Base-by-base conservation (phyloP, 108 stramenopile species). In the Cyclostephanos tholiformis region DNA sequence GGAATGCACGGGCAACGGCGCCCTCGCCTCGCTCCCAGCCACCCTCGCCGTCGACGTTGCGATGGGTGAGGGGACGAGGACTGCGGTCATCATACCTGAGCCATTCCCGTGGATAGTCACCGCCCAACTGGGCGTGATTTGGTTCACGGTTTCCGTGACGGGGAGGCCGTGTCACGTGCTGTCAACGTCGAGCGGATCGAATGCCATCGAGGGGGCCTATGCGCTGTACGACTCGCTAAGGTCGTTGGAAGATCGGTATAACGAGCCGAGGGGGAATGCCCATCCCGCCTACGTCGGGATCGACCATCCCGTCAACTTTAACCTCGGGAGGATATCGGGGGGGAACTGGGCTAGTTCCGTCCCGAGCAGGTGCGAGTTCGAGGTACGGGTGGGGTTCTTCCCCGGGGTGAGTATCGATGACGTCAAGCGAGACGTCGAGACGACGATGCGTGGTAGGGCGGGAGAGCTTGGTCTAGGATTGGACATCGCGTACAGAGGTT, bases 1-100 rank as follows among this genome's bases (percentile, higher is more conserved):
- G 50, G 72, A 73, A 29, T 73, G 72, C 52, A 73, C 72, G 3
- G 72, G 72, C 2, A 73, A 73, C 26, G 72, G 72, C 25, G 72
- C 72, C 8, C 27, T 73, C 35, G 72, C 72, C 30, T 41, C 39
- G 8, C 69, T 59, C 16, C 8, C 57, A 27, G 44, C 70, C 6
- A 48, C 60, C n/a, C 30, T 61, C 29, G 36, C 29, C 29, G 35
- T 13, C 60, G n/a, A 35, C 26, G 41, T 12, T 12, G 41, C 41
- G 41, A 10, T 12, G 41, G 11, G 41, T 12, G 9, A 12, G 41
- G 9, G 41, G 70, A 46, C 2, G 41, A 20, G n/a, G n/a, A n/a
- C n/a, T n/a, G n/a, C n/a, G n/a, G n/a, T n/a, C n/a, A n/a, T n/a
- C n/a, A n/a, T n/a, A 7, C 48, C 0, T 4, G 44, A 35, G 52